Base-by-base conservation (phyloP, 2,329 filamentous ascomycete species). In the Cercospora sp. region DNA sequence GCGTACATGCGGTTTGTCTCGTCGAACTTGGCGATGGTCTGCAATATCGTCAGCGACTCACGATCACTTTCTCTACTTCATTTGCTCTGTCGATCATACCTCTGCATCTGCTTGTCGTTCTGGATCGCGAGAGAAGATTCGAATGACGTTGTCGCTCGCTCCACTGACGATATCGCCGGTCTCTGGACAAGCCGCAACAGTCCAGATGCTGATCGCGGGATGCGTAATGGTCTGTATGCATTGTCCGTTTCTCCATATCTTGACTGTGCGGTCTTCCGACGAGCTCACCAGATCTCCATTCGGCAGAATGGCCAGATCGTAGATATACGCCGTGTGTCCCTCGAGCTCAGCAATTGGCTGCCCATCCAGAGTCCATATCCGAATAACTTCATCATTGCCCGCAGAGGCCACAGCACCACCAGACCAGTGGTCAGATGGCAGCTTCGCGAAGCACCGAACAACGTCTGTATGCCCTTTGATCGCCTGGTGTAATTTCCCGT, bases 211-310 rank as follows among this genome's bases (percentile, higher is more conserved):
- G 65, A 98, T 96, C 9, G 95, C 95, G 10, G 95, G 95, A 75
- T 97, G 93, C 1, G 94, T 97, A 71, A 99, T 98, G 45, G 94
- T 97, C 80, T 99, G 95, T 57, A 97, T 82, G 77, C 94, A 98
- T 66, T 93, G 86, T 13, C 83, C 87, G 55, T 90, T 91, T 73
- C 87, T 90, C 95, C 96, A 99, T 77, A 99, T 84, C 63, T 93
- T 87, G 36, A 96, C 88, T 0, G 95, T 97, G n/a, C 95, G 88
- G 80, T 99, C 95, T 80, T 99, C 95, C 18, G 93, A 93, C 1
- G 93, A 89, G 79, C 94, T 98, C 60, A 96, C 91, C 31, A 99
- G 84, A 77, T 97, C 93, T 5, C 94, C 94, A 0, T 91, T 89
- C 0, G 94, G 91, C 9, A 96, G 82, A 23, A 87, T 85, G 1